phyloP scores from a whole-genome alignment of 2,329 filamentous ascomycete species.

The Aspergillus tamarii region DNA sequence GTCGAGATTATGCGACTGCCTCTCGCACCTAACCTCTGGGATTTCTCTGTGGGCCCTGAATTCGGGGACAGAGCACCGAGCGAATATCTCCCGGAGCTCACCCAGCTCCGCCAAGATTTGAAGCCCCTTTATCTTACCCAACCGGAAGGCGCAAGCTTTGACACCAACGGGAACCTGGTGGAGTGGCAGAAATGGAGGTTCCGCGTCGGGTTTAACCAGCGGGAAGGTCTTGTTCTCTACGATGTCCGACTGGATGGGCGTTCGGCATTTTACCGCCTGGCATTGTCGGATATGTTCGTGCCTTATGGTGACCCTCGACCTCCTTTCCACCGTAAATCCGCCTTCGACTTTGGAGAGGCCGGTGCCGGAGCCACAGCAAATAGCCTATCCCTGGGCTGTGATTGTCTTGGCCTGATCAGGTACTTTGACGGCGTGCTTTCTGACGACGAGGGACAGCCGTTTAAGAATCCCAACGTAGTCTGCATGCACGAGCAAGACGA shows the following conservation, averaged over 20 bases:
- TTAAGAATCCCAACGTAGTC: slow-evolving; percentile 66
- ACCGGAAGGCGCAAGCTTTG: no score
- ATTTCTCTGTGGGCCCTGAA: no score
- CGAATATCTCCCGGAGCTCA: no score
- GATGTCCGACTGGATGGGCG: slow-evolving; percentile 67
- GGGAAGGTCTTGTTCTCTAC: slow-evolving; percentile 70
- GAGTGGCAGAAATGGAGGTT: slow-evolving; percentile 69
- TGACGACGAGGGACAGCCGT: slow-evolving; percentile 61
- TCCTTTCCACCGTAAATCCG: slow-evolving; percentile 71
- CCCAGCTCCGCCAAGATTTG: no score
- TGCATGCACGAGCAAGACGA: slow-evolving; percentile 74
- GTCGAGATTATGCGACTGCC: no score
- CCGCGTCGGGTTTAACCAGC: slow-evolving; percentile 63
- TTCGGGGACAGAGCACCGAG: no score
- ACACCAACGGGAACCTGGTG: no score
- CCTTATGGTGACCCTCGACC: slow-evolving; percentile 62
- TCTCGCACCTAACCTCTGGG: no score
- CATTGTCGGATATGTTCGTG: slow-evolving; percentile 68
- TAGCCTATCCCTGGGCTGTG: slow-evolving; percentile 50
- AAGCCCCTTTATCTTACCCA: no score
- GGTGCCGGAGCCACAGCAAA: slow-evolving; percentile 70
- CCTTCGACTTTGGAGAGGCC: slow-evolving; percentile 71
- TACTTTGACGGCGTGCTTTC: slow-evolving; percentile 65
- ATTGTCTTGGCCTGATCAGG: slow-evolving; percentile 69
- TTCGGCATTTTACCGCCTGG: slow-evolving; percentile 68